Conservation (phyloP, 345 rosid genomes). For the Lepidium africanum region DNA sequence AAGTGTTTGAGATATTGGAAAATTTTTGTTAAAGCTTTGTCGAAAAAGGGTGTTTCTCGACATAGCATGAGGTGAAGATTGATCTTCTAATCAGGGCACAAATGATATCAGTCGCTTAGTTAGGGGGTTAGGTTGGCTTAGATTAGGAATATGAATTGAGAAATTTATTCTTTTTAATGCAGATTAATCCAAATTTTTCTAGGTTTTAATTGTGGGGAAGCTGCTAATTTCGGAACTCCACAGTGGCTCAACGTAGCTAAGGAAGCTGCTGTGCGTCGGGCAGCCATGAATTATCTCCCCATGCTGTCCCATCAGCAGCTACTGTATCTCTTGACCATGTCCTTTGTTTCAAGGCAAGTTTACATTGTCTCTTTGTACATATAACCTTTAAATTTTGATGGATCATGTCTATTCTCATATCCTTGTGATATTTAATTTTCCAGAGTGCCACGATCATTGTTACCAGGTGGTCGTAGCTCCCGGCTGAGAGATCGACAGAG, state of each 20-base stretch:
- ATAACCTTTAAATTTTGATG: background rate
- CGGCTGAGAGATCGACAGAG: slow-evolving; percentile 86
- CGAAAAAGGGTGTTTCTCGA: slow-evolving; percentile 8
- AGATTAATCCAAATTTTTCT: background rate
- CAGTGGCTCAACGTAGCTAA: slow-evolving; percentile 95
- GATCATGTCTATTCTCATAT: slow-evolving; percentile 8
- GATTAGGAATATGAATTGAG: background rate
- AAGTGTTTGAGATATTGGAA: slow-evolving; percentile 11
- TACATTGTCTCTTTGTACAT: background rate
- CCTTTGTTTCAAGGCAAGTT: slow-evolving; percentile 81
- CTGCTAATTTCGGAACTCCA: slow-evolving; percentile 98
- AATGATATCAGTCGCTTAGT: background rate
- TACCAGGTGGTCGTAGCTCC: slow-evolving; percentile 96
- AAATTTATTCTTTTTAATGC: background rate
- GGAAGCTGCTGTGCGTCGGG: slow-evolving; percentile 98
- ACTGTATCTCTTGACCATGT: slow-evolving; percentile 93
- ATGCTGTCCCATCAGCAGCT: slow-evolving; percentile 99
- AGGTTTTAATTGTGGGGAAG: slow-evolving; percentile 99
- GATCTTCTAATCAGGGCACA: background rate
- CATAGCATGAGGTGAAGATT: slow-evolving; percentile 13
- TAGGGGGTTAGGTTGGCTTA: background rate
- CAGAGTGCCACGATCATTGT: slow-evolving; percentile 92
- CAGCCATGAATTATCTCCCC: slow-evolving; percentile 99
- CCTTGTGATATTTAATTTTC: slow-evolving; percentile 17
- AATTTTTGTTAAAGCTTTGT: background rate